Evolutionary conservation across 1,139 yeast genomes (phyloP), one percentile per base, ranked within the genome.

Genomic region (Pneumocystis murina): DNA sequence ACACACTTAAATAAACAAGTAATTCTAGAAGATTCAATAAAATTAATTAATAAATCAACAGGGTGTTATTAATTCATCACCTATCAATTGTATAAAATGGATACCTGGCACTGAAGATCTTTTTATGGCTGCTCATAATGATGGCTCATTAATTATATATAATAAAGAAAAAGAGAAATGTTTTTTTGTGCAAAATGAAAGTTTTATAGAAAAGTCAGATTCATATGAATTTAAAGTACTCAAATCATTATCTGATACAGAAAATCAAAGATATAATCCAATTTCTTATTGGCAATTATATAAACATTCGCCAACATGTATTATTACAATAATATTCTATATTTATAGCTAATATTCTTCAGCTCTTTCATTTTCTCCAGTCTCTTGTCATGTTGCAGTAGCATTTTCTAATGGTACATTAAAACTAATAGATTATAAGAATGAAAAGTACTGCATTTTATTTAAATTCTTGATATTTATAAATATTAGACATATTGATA

Each of bases 331-430:
- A 41, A n/a, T n/a, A 40, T 41, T 41, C 20, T 41, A 41, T n/a
- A 20, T 7, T 17, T 36, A 3, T 38, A 6, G 35, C 38, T 58
- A 39, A 58, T 39, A 24, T 58, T 58, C 16, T 10, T 38, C 41
- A 58, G 75, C 78, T 24, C 74, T 82, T 16, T 72, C 77, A 39
- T 74, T 77, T 60, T 86, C 87, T 28, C 82, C 84, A 14, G 68
- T 80, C 30, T 71, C 72, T 33, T 67, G 69, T 17, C 67, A 75
- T 65, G 65, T 78, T 24, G 83, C 86, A 0, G 72, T 85, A 57
- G 83, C 86, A 0, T 76, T 84, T 6, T 86, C 82, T 68, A 91
- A 86, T 71, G 95, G 92, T 0, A 80, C 81, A 67, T 75, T 85
- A 17, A 75, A 86, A 61, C 70, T 86, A 38, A 74, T 87, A 59